These are phyloP conservation scores for Hypocreales sp. DNA, from an alignment of 2,329 filamentous ascomycete genomes.

Conservation along the genomic window DNA sequence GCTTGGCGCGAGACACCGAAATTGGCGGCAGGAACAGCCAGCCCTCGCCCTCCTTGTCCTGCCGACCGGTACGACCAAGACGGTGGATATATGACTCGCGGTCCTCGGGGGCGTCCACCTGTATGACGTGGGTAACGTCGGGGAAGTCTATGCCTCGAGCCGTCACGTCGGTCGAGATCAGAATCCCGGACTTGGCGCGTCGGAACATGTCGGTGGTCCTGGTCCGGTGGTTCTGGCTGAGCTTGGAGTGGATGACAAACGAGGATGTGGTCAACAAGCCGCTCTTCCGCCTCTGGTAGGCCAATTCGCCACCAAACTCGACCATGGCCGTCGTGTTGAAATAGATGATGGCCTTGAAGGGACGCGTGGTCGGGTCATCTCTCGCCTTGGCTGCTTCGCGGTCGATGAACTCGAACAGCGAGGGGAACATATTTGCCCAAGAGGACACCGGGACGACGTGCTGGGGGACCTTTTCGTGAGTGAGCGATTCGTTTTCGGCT, in stretches of 20 bases:
- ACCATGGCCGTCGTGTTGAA: slow-evolving; percentile 67
- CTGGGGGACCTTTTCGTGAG: slow-evolving; percentile 75
- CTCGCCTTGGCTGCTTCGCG: slow-evolving; percentile 34
- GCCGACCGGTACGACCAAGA: slow-evolving; percentile 61
- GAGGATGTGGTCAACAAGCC: slow-evolving; percentile 19
- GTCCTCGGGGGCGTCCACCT: slow-evolving; percentile 47
- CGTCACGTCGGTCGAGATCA: slow-evolving; percentile 68
- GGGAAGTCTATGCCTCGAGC: slow-evolving; percentile 77
- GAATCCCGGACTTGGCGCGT: slow-evolving; percentile 39
- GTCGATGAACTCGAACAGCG: slow-evolving; percentile 60
- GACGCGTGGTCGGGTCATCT: slow-evolving; percentile 25
- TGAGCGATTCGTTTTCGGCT: slow-evolving; percentile 62
- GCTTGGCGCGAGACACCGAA: slow-evolving; percentile 32
- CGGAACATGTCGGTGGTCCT: slow-evolving; percentile 59
- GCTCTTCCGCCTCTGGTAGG: slow-evolving; percentile 22
- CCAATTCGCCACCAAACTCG: slow-evolving; percentile 42
- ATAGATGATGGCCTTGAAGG: slow-evolving; percentile 96
- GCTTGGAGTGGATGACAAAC: slow-evolving; percentile 62
- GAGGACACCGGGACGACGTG: slow-evolving; percentile 50
- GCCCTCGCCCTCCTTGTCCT: slow-evolving; percentile 56
- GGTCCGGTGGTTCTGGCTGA: slow-evolving; percentile 57
- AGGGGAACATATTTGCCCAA: slow-evolving; percentile 63
- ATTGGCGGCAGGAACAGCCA: slow-evolving; percentile 47
- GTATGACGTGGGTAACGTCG: slow-evolving; percentile 64
- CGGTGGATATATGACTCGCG: slow-evolving; percentile 65